Base-by-base conservation (phyloP, 2,329 filamentous ascomycete species). In the Whalleya microplaca region DNA sequence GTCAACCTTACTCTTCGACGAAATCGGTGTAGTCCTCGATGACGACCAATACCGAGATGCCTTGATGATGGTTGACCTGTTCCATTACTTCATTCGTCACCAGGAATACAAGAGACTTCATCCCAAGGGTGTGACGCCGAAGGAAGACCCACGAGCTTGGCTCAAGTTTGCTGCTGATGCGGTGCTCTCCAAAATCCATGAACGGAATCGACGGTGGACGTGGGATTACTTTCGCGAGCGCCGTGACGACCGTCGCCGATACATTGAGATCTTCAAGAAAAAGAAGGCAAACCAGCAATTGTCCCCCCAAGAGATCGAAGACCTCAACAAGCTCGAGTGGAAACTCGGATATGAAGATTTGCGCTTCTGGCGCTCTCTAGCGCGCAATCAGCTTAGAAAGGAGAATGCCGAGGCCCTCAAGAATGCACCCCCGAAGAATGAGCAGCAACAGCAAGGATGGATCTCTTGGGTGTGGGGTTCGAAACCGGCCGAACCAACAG, bases 51-150 rank as follows among this genome's bases (percentile, higher is more conserved):
- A 99, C 71, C 90, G 96, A 27, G 95, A 99, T 75, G 92, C 89
- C 4, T 78, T 99, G 56, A 99, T 99, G 95, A 90, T 99, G 79
- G 90, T 98, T 1, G 95, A 99, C 71, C 80, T 98, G 2, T 99
- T 99, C 78, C 95, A 99, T 73, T 98, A 96, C 75, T 99, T 98
- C 73, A 90, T 97, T 66, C 88, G 94, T 29, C 95, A 99, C 64
- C 95, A 98, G 72, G 94, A 99, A 72, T 97, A 98, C 78, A 96
- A 96, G 71, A 94, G 89, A 66, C 81, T 92, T 56, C 92, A 96
- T 67, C 95, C 95, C 3, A 95, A 96, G 70, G 87, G 81, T 1
- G 83, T 87, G 55, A 83, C 84, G 0, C 90, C 92, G 0, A 96
- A 92, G 70, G 91, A 98, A 72, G 91, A 98, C 66, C 94, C 95